phyloP scores from a whole-genome alignment of 2,329 filamentous ascomycete species.

The Trichoderma sp. region DNA sequence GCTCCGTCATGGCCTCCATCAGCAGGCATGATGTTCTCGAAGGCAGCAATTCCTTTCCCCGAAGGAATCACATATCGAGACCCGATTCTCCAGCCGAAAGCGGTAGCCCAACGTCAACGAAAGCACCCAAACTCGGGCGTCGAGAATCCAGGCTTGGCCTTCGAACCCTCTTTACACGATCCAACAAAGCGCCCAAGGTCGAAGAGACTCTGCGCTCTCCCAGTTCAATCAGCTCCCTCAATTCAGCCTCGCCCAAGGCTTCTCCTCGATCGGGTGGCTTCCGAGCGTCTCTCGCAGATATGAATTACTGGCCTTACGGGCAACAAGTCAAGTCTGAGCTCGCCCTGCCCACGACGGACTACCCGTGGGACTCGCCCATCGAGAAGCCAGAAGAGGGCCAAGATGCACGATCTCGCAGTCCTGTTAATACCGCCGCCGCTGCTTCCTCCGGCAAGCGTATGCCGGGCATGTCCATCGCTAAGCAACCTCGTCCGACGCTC shows the following conservation, averaged over 20 bases:
- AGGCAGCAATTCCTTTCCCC: conserved; percentile 27
- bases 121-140: conserved; percentile 47
- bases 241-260: conserved; percentile 31
- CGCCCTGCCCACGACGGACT: conserved; percentile 12
- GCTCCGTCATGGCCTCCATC: conserved; percentile 35
- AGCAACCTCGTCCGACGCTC: conserved; percentile 39
- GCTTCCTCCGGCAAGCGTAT: conserved; percentile 25
- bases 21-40: conserved; percentile 23
- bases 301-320: conserved; percentile 48
- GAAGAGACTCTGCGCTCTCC: conserved; percentile 38
- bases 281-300: conserved; percentile 51
- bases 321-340: conserved; percentile 34
- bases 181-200: conserved; percentile 44
- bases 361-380: conserved; percentile 10
- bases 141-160: conserved; percentile 57
- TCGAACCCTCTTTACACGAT: conserved; percentile 54
- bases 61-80: neutral
- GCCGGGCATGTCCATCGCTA: conserved; percentile 29
- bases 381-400: conserved; percentile 29
- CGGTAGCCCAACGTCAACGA: conserved; percentile 42
- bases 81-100: conserved; percentile 25
- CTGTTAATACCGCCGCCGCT: conserved; percentile 10
- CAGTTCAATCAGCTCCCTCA: conserved; percentile 12
- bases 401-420: conserved; percentile 22
- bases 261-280: conserved; percentile 43